Evolutionary conservation across 179 eudicot species (phyloP), one percentile per base, ranked within the genome.

Genomic region (Vitellaria paradoxa): DNA sequence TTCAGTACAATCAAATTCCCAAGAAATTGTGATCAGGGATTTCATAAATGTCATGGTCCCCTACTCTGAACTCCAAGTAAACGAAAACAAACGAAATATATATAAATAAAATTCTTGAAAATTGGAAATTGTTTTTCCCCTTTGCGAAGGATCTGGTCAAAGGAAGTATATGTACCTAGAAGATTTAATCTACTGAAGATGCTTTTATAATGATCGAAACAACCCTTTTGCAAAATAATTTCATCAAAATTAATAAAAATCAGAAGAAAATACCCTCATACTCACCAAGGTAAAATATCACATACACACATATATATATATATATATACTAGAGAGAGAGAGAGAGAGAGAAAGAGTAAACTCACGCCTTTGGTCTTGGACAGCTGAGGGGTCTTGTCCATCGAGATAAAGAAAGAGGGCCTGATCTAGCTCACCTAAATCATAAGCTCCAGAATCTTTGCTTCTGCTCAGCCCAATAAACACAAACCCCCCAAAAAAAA

Each of bases 381-480:
- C 76, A 52, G 87, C 9, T 4, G 89, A 84, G 20, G 76, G 84
- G 40, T 87, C 82, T 81, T 90, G 96, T 24, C 88, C 89, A 65
- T 92, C 98, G 7, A 94, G 86, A 77, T 89, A 72, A n/a, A 72
- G 65, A 40, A 72, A 57, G 65, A 72, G 50, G 13, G 75, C 90
- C 76, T 92, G 97, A 85, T 93, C 98, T 15, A 93, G 80, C 70
- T 93, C 98, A 5, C 93, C 93, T 72, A 93, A 78, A 83, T 93
- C 98, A 70, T 89, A 90, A 5, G 89, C 88, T 67, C 89, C 93
- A 7, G 78, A 18, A 78, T 88, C 89, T 83, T 82, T 68, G 68
- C 79, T 81, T 74, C 88, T 86, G 80, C 68, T 10, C 52, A 68
- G 9, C 52, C 71, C 49, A 55, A 72, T 67, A 70, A 42, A 61